Evolutionary conservation across 2,329 filamentous ascomycete species (phyloP), one percentile per base, ranked within the genome.

Genomic region (Aspergillus nomiae): DNA sequence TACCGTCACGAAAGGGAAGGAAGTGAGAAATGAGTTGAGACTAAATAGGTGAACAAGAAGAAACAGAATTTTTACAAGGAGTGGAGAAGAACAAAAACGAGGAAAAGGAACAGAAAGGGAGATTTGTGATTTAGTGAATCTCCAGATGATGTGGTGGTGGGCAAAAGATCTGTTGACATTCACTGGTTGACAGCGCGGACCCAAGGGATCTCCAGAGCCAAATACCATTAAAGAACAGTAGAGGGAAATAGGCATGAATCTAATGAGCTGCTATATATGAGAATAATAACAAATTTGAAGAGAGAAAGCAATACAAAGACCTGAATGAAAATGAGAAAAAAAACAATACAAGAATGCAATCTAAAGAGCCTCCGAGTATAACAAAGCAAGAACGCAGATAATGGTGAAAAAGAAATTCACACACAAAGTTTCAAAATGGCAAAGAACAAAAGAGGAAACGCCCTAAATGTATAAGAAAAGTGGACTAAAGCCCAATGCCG

Each of bases 11-110:
- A 46, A 55, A 50, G 41, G 16, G 43, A 19, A 48, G 46, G 45
- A 46, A 55, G 56, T 41, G 43, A 36, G 51, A 43, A 41, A 12
- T n/a, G 53, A 32, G 57, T 21, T 60, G 55, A 59, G 50, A 32
- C 63, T 59, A 55, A 61, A 50, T 58, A 60, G 59, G 62, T n/a
- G 32, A 59, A 57, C 41, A 63, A 46, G 30, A 64, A 36, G 50
- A 60, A 60, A 53, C 56, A 58, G 58, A 65, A 63, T 45, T 41
- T 36, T 48, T 30, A 41, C 19, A 59, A 56, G 51, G 63, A 46
- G 32, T 62, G 34, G 53, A 60, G 48, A 58, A 57, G 58, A 65
- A 63, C 43, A 24, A 43, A 32, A 34, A 51, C 11, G 21, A 43
- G 26, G 16, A 55, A 58, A 19, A 56, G 58, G 51, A 54, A 24